A percentile compares a stretch with the other conserved stretches of the same genome.
These are phyloP conservation scores for Candida manassasensis DNA, from an alignment of 805 yeast genomes.

Conservation along the genomic window DNA sequence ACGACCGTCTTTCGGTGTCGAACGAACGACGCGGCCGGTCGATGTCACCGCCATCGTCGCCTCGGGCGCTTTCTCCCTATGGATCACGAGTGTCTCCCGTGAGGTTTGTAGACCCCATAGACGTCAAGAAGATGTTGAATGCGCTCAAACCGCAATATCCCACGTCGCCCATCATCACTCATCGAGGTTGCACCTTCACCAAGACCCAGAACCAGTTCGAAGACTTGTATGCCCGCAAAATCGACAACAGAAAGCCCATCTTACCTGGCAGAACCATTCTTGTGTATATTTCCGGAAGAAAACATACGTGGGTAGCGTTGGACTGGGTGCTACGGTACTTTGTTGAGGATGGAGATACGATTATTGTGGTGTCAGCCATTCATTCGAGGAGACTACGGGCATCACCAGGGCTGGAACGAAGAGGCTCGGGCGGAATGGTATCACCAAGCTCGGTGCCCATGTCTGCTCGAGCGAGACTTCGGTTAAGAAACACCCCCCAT, in stretches of 20 bases:
- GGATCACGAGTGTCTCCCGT: constrained; percentile 13
- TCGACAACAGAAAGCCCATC: constrained; percentile 30
- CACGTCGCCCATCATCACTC: constrained; percentile 37
- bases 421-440: constrained; percentile 7
- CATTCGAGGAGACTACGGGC: constrained; percentile 12
- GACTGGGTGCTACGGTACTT: constrained; percentile 61
- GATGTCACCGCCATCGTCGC: constrained; percentile 11
- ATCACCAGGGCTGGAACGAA: constrained; percentile 6
- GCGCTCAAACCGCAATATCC: constrained; percentile 22
- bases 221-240: constrained; percentile 36
- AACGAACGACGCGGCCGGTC: constrained; percentile 14
- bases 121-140: constrained; percentile 4
- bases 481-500: constrained; percentile 43
- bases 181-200: constrained; percentile 40
- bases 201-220: constrained; percentile 47
- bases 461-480: constrained; percentile 28
- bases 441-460: constrained; percentile 10
- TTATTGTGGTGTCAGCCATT: constrained; percentile 58
- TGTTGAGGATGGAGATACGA: constrained; percentile 60
- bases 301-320: constrained; percentile 77
- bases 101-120: constrained; percentile 9
- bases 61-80: constrained; percentile 15
- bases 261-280: constrained; percentile 52
- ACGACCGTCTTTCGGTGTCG: constrained; percentile 1
- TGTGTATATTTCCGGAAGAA: constrained; percentile 65